These are phyloP conservation scores for Acacia crassicarpa DNA, from an alignment of 306 rosid genomes.

Conservation along the genomic window DNA sequence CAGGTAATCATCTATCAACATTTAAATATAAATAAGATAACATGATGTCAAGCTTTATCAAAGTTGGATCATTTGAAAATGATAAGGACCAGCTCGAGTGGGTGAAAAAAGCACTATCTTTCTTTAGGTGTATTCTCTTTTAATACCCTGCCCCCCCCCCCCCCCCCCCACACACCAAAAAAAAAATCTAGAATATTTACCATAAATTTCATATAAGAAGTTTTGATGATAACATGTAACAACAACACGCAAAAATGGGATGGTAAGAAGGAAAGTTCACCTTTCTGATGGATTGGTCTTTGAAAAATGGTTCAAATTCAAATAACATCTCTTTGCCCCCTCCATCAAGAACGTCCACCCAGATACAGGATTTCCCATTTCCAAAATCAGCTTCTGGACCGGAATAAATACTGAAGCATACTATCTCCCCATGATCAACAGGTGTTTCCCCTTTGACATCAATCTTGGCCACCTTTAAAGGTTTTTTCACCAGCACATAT, in stretches of 20 bases:
- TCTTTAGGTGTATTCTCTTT: not conserved
- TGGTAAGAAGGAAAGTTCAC: slow-evolving; percentile 45
- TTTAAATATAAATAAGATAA: not conserved
- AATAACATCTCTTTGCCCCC: slow-evolving; percentile 75
- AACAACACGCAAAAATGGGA: slow-evolving; percentile 9
- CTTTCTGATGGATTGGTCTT: slow-evolving; percentile 78
- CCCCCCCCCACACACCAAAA: not conserved
- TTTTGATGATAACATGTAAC: not conserved
- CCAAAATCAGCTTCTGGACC: slow-evolving; percentile 91
- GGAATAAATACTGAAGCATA: slow-evolving; percentile 87
- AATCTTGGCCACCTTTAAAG: slow-evolving; percentile 80
- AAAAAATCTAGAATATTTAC: not conserved
- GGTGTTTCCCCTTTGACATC: slow-evolving; percentile 92
- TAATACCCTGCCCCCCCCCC: not conserved
- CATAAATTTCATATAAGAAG: slow-evolving; percentile 2
- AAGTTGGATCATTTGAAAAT: not conserved
- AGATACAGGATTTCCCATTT: slow-evolving; percentile 83
- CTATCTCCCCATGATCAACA: slow-evolving; percentile 92
- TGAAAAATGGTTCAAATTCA: slow-evolving; percentile 76
- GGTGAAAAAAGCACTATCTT: not conserved
- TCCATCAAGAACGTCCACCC: slow-evolving; percentile 99
- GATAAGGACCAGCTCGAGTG: not conserved
- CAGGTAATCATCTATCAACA: not conserved
- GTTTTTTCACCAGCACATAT: slow-evolving; percentile 37
- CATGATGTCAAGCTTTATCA: not conserved